phyloP scores from a whole-genome alignment of 805 yeast species.

The Diddensiella santjacobensis region DNA sequence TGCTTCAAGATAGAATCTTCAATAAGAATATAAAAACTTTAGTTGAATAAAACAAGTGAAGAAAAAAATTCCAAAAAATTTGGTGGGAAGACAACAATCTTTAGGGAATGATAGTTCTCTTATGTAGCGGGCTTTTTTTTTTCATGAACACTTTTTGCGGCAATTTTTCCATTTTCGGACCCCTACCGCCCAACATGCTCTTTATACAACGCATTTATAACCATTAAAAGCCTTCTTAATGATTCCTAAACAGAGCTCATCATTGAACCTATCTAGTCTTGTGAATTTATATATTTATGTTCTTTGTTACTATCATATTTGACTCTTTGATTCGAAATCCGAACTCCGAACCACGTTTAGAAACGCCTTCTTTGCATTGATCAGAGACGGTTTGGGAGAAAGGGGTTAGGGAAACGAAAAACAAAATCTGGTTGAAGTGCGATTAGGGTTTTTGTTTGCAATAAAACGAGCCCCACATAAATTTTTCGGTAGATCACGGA shows the following conservation, averaged over 20 bases:
- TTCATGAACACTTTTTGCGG: neutral
- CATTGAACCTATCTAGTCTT: neutral
- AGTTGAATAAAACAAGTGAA: neutral
- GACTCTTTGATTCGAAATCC: neutral
- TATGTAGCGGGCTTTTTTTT: neutral
- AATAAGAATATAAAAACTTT: neutral
- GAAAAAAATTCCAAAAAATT: no score
- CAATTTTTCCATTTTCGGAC: neutral
- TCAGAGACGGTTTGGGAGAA: neutral
- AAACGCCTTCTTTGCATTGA: neutral
- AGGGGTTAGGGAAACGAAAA: neutral
- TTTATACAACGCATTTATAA: neutral
- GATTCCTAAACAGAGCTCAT: neutral
- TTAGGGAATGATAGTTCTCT: neutral
- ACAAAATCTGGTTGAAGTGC: neutral
- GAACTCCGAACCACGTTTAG: neutral
- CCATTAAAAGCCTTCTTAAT: neutral
- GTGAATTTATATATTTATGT: neutral
- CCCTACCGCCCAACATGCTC: neutral
- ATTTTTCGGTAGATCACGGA: neutral
- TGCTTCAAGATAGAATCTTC: neutral
- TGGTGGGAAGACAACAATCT: neutral
- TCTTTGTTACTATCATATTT: no score
- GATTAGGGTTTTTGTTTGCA: no score
- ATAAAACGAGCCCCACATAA: neutral